Base-by-base conservation (phyloP, 192 early-diverging fungal species). In the Lobosporangium transversale region DNA sequence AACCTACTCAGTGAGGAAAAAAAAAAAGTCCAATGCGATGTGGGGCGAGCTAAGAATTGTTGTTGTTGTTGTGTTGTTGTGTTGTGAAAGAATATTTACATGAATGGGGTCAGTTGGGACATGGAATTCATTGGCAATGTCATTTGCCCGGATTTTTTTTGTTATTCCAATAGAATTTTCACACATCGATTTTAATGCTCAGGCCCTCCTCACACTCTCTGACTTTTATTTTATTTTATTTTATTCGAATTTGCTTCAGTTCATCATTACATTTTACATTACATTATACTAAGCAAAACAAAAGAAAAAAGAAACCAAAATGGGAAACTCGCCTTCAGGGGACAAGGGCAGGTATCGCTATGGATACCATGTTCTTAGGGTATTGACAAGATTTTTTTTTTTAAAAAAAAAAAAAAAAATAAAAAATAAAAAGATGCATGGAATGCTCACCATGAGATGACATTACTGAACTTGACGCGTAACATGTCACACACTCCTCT, bases 321-420 rank as follows among this genome's bases (percentile, higher is more conserved):
- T 85, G 84, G 84, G 84, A 67, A 82, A 82, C 49, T 21, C 68
- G 32, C 61, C 83, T 36, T 84, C 82, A 48, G 64, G 79, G 56
- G 85, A 86, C 53, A 66, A 71, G 21, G 79, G 80, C 52, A 47
- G 73, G 21, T 49, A 76, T 36, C 80, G 85, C 29, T 60, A 78
- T 62, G 90, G 90, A 20, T 92, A 88, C 53, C 90, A 92, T 70
- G 87, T 92, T 32, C 70, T 92, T 53, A 85, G 84, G 82, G 89
- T 86, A 84, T n/a, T 10, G 20, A 18, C 44, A 60, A 12, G 2
- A 4, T 4, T 21, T 24, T 31, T 12, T 49, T 49, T 12, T 21
- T 20, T 49, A 14, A 7, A 40, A 10, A 14, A 14, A 40, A 10
- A 14, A 14, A 40, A 7, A 40, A 7, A 40, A 40, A 40, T 21